A percentile compares a stretch with the other conserved stretches of the same genome.
Conservation (phyloP, 371 early-diverging fungal genomes). For the Rhizopus arrhizus region DNA sequence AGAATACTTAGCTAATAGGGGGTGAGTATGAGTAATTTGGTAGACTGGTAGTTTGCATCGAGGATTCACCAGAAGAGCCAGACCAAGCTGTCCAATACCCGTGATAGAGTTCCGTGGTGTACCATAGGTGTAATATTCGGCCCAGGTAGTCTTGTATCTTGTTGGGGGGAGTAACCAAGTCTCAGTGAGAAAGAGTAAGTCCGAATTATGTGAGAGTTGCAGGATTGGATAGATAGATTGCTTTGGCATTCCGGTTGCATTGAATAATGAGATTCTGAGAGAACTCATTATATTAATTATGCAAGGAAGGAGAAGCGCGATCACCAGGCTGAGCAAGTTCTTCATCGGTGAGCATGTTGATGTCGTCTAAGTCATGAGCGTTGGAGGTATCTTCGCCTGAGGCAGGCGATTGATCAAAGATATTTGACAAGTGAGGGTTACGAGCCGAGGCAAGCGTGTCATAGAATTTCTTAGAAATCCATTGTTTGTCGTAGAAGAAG, state of each 20-base stretch:
- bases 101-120: background rate
- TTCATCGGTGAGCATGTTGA: too few species aligned
- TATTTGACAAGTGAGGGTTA: too few species aligned
- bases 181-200: background rate
- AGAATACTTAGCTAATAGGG: slow-evolving; percentile 6
- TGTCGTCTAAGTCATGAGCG: too few species aligned
- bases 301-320: too few species aligned
- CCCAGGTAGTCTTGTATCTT: background rate
- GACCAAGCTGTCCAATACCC: slow-evolving; percentile 8
- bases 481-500: too few species aligned
- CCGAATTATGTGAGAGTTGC: background rate
- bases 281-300: background rate
- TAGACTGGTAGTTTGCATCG: slow-evolving; percentile 1
- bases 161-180: background rate
- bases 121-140: background rate
- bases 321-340: too few species aligned
- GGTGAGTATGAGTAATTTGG: slow-evolving; percentile 1
- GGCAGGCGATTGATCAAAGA: too few species aligned
- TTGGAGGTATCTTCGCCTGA: too few species aligned
- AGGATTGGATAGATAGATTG: slow-evolving; percentile 3
- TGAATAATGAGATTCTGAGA: background rate
- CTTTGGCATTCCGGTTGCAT: slow-evolving; percentile 5
- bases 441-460: too few species aligned
- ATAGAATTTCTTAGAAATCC: too few species aligned
- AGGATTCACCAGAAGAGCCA: slow-evolving; percentile 5